Percentiles rank a stretch among this genome's conserved stretches.
Evolutionary conservation across 2,329 filamentous ascomycete genomes (phyloP).

Genomic region (Fusarium sp.): DNA sequence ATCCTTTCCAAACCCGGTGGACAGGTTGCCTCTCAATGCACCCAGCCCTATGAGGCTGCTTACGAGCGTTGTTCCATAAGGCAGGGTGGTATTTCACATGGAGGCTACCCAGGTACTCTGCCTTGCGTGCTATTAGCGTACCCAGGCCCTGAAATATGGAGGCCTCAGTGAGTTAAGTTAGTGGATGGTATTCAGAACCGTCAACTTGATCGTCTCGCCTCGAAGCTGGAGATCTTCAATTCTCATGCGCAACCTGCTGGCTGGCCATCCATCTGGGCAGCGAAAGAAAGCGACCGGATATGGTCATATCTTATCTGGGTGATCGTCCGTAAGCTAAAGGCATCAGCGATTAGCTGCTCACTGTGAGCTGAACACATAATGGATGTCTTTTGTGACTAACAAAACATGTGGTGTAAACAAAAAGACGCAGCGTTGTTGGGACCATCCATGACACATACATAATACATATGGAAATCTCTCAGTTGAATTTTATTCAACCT

Average conservation of each 20-base stretch:
- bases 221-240: not conserved
- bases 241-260: not conserved
- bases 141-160: not conserved
- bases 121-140: not conserved
- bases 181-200: not conserved
- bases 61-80: not conserved
- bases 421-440: not conserved
- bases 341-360: not conserved
- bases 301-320: not conserved
- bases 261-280: not conserved
- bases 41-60: conserved; percentile 22
- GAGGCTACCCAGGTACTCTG: not conserved
- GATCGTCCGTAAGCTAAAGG: not conserved
- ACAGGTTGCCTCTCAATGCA: conserved; percentile 17
- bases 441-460: not conserved
- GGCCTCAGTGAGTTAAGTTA: conserved; percentile 4
- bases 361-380: not conserved
- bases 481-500: not conserved
- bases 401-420: not conserved
- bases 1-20: not conserved
- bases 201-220: not conserved
- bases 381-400: not conserved
- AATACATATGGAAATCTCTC: not conserved
- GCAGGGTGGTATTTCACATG: not conserved
- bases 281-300: not conserved